Evolutionary conservation across 2,329 filamentous ascomycete genomes (phyloP), one percentile per base, ranked within the genome.

Genomic region (Trichophyton equinum): DNA sequence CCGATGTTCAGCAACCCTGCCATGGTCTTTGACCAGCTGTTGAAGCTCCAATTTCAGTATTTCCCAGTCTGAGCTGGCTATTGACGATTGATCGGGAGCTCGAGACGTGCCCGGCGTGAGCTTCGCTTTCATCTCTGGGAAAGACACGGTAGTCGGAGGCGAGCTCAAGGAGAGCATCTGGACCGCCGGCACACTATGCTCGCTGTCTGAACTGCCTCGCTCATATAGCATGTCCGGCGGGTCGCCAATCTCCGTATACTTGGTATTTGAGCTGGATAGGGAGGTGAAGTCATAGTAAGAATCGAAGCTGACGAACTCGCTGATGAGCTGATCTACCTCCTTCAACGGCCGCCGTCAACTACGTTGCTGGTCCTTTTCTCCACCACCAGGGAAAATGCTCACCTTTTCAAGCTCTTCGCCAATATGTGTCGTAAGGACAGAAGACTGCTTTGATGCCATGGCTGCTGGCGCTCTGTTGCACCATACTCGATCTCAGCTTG

Each of bases 1-100:
- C 1, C 51, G 51, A 30, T n/a, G 4, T 55, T 27, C 18, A 36
- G 51, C n/a, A n/a, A 55, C 15, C 56, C 59, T 68, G 65, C 33
- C 65, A 65, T 3, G 66, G 64, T 4, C 63, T 60, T 2, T 61
- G 59, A n/a, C 69, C 63, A 51, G 65, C 65, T 6, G 61, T 49
- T 4, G 62, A 61, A 22, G 68, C 61, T 27, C 65, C 59, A 20
- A 55, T 30, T 55, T 55, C 13, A 55, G 11, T 36, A 55, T 36
- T 20, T 55, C 51, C 51, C 51, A 36, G n/a, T 55, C 51, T 6
- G 51, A 55, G 9, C 27, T 27, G 4, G 11, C 13, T 55, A 55
- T 36, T 20, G 30, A 55, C 30, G 27, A 55, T 20, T 55, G 51
- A 18, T 36, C 27, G 1, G 51, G n/a, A 55, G 27, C 51, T 36